Base-by-base conservation (phyloP, 257 asterid genomes). In the Striga asiatica region DNA sequence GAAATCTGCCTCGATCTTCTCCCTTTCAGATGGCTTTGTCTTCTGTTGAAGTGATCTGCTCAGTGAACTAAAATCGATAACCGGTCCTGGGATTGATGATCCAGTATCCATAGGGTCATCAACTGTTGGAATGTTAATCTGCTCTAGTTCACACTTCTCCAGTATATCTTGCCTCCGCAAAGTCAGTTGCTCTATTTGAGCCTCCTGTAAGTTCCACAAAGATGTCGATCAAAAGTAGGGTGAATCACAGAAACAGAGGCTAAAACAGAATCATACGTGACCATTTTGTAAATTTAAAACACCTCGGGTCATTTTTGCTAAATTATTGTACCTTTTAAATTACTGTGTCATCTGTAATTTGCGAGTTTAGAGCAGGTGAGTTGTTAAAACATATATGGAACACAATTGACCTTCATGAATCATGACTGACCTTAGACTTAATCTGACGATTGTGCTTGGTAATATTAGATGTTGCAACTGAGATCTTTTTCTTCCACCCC, bases 91-190 rank as follows among this genome's bases (percentile, higher is more conserved):
- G 51, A 73, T 48, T 56, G 75, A 61, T 14, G 68, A 66, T 43
- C 65, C 96, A 29, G 73, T 75, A 59, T 89, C 95, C 96, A 86
- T 86, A 45, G 93, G 85, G 74, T 92, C 99, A 45, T 72, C 67
- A 62, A 79, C 70, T 38, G 72, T 74, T 25, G 99, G 99, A 74
- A 92, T 61, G 56, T 66, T 76, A 54, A 92, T 82, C 25, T 72
- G 80, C 70, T 88, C 98, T 58, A 88, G 60, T 73, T 92, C 97
- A 59, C 98, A 92, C 62, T 81, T 84, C 68, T 84, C 97, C 74
- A 82, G 49, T 77, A 92, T 88, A 73, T 88, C 97, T 66, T 82
- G 88, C 66, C 78, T 88, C 60, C 59, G 84, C 50, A 72, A 68
- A 66, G 68, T 82, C 71, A 88, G 72, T 72, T 88, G 97, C 67